These are phyloP conservation scores for Globisporangium carolinianum DNA, from an alignment of 352 stramenopile species.

Conservation along the genomic window DNA sequence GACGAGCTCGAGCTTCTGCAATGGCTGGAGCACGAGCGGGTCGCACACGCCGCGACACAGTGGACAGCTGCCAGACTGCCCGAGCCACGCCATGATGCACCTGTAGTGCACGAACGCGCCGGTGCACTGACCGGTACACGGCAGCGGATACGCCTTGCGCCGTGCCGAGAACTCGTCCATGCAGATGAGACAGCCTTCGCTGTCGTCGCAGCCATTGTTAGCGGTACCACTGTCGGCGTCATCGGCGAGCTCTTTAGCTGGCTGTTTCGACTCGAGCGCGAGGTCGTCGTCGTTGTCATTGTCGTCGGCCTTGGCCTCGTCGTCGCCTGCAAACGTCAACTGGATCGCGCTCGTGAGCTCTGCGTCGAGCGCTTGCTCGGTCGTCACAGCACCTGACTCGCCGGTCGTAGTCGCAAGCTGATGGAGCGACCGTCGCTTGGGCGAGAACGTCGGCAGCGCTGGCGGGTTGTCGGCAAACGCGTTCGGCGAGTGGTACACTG, in stretches of 20 bases:
- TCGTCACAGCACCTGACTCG: neutral
- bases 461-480: slow-evolving; percentile 35
- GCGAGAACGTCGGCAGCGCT: slow-evolving; percentile 48
- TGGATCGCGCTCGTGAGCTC: slow-evolving; percentile 21
- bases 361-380: slow-evolving; percentile 13
- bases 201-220: neutral
- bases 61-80: slow-evolving; percentile 76
- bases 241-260: slow-evolving; percentile 10
- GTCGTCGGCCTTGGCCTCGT: slow-evolving; percentile 25
- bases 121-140: slow-evolving; percentile 69
- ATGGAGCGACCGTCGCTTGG: slow-evolving; percentile 33
- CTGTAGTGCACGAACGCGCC: slow-evolving; percentile 81
- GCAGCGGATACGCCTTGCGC: slow-evolving; percentile 79
- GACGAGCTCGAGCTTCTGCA: slow-evolving; percentile 75
- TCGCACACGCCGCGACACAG: slow-evolving; percentile 77
- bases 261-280: slow-evolving; percentile 10
- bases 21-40: slow-evolving; percentile 71
- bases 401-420: neutral
- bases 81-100: slow-evolving; percentile 87
- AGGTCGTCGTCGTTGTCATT: slow-evolving; percentile 12
- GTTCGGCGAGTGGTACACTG: slow-evolving; percentile 54
- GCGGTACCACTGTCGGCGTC: slow-evolving; percentile 1
- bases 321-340: slow-evolving; percentile 23
- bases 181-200: slow-evolving; percentile 74
- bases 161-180: slow-evolving; percentile 87